Base-by-base conservation (phyloP, 805 yeast species). In the Candida jianshihensis region DNA sequence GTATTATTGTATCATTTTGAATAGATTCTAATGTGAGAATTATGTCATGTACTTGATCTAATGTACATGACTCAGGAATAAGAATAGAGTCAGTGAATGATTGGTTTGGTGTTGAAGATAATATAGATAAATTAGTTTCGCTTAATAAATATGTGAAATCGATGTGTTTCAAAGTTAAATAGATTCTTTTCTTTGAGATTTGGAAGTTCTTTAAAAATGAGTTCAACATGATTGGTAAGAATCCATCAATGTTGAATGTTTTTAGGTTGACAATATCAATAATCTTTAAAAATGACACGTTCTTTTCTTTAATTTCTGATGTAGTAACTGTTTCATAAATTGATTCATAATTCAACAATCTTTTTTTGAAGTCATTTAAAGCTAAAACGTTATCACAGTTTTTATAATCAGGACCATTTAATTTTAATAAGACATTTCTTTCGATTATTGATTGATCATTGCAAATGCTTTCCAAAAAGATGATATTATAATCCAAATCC, bases 251-350 rank as follows among this genome's bases (percentile, higher is more conserved):
- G 46, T 78, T 77, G 48, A 63, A 75, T 26, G 75, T 65, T 24
- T 71, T 70, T 15, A 78, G 64, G 49, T 73, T 72, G 48, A 70
- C 71, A 5, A 79, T 81, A 49, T 78, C 73, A 26, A 78, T 68
- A 59, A 78, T 74, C 50, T 78, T 77, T 26, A 78, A 73, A 42
- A 74, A 78, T 48, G 74, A 81, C 4, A 67, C 66, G 34, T 71
- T 66, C 25, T 14, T 8, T 10, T 18, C 4, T 32, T 59, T 22
- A 5, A 47, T 59, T 33, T 74, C 79, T 5, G 39, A 42, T 31
- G 60, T 60, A 1, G 40, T 15, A 34, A 73, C 67, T 6, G 77
- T 60, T 46, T 73, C 71, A 48, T 73, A 73, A 2, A 74, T 74
- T 25, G 61, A 57, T 41, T 73, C 78, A 46, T 73, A 73, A 44